Base-by-base conservation (phyloP, 805 yeast genomes). In the Debaryomyces prosopidis region DNA sequence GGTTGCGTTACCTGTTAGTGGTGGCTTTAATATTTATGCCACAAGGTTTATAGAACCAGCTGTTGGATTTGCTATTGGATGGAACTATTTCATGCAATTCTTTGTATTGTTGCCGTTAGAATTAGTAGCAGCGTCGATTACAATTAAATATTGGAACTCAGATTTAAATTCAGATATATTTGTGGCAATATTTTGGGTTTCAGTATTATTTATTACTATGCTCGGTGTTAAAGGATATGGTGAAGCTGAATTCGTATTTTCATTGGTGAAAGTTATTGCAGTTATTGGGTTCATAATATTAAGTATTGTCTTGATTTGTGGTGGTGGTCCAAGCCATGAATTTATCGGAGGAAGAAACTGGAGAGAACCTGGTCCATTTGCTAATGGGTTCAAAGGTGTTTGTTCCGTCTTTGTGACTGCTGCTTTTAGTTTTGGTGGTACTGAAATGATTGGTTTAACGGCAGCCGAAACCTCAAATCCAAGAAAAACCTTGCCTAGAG, bases 11-110 rank as follows among this genome's bases (percentile, higher is more conserved):
- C 87, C 87, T 11, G 75, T 81, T 16, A 73, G 84, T 8, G 87
- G 87, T 60, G 82, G 85, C 6, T 82, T 82, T 54, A 74, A 80
- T 36, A 76, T 84, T 15, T 82, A 77, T 60, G 76, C 84, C 7
- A 68, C 81, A 12, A 68, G 79, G 51, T 81, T 82, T 54, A 66
- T 82, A 44, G 85, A 82, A 52, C 75, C 76, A 12, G 77, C 84
- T 8, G 76, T 80, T 70, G 87, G 85, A 27, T 82, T 80, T 57
- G 64, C 66, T 19, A 48, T 62, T 26, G 68, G 62, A 4, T 63
- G 66, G 66, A 63, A 63, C 49, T 63, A 62, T 44, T 60, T 59
- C 37, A 51, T 63, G 55, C 65, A 62, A 46, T 63, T 57, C 35
- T 41, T 62, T 47, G 50, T 79, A 36, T 63, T 80, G 17, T 66